A percentile compares a stretch with the other conserved stretches of the same genome.
These are phyloP conservation scores for Blastomyces emzantsi DNA, from an alignment of 2,329 filamentous ascomycete species.

Conservation along the genomic window DNA sequence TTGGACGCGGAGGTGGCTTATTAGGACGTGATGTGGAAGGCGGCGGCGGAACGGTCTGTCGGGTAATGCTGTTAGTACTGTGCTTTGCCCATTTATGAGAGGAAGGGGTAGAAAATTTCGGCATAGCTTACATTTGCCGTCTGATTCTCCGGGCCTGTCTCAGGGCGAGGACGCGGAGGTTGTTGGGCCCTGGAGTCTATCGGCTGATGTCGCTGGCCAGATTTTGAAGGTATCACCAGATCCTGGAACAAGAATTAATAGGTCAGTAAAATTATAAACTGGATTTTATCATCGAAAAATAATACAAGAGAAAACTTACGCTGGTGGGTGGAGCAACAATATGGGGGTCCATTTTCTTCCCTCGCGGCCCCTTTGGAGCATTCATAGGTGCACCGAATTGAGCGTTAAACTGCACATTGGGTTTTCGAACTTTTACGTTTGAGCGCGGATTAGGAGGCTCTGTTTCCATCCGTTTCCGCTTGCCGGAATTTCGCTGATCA, in stretches of 20 bases:
- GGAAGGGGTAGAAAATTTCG: background rate
- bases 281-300: background rate
- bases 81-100: background rate
- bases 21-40: background rate
- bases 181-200: constrained; percentile 14
- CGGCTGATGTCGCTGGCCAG: constrained; percentile 26
- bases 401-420: constrained; percentile 15
- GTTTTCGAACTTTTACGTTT: constrained; percentile 23
- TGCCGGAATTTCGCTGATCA: constrained; percentile 14
- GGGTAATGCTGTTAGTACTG: background rate
- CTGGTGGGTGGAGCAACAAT: constrained; percentile 17
- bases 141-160: background rate
- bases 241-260: constrained; percentile 18
- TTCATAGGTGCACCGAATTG: constrained; percentile 16
- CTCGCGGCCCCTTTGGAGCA: constrained; percentile 18
- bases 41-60: background rate
- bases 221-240: constrained; percentile 34
- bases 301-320: constrained; percentile 16
- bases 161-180: background rate
- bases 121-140: background rate
- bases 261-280: constrained; percentile 1
- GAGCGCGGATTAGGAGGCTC: constrained; percentile 20
- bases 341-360: constrained; percentile 18
- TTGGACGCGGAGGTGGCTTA: constrained; percentile 11
- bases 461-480: constrained; percentile 29